A percentile compares a stretch with the other conserved stretches of the same genome.
Evolutionary conservation across 1,139 yeast genomes (phyloP).

Genomic region (Casaregolazyma lundiana): DNA sequence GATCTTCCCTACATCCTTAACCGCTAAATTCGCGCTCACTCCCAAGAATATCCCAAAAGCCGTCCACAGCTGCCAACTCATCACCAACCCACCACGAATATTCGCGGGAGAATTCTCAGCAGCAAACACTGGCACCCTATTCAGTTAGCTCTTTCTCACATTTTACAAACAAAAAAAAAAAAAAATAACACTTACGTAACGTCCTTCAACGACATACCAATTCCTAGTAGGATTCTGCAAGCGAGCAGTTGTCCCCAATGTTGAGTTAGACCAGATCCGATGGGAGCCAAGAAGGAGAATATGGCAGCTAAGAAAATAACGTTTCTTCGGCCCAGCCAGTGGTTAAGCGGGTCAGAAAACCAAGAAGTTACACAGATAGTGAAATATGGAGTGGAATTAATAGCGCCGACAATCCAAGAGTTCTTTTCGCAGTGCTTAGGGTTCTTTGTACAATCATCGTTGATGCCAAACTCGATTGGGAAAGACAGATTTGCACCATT

Average conservation of each 20-base stretch:
- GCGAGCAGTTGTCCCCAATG: conserved; percentile 72
- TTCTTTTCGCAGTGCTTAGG: conserved; percentile 33
- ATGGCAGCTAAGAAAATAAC: conserved; percentile 65
- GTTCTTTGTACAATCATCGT: conserved; percentile 27
- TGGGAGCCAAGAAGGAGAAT: conserved; percentile 61
- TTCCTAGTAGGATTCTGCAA: conserved; percentile 67
- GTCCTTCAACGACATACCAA: conserved; percentile 76
- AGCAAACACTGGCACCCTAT: conserved; percentile 72
- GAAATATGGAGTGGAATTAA: conserved; percentile 77
- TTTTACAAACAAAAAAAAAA: too few species aligned
- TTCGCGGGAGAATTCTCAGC: conserved; percentile 77
- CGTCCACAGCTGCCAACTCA: conserved; percentile 89
- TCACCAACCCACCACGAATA: conserved; percentile 73
- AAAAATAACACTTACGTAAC: too few species aligned
- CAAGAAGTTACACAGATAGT: conserved; percentile 68
- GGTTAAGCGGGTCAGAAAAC: conserved; percentile 65
- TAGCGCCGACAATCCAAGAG: conserved; percentile 67
- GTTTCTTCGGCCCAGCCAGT: conserved; percentile 63
- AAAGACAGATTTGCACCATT: conserved; percentile 79
- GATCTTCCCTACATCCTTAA: too few species aligned
- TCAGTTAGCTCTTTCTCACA: too few species aligned
- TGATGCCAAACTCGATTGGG: conserved; percentile 53
- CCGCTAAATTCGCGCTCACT: conserved; percentile 46
- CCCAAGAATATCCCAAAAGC: conserved; percentile 86
- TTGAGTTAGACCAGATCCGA: conserved; percentile 72